A percentile compares a stretch with the other conserved stretches of the same genome.
Evolutionary conservation across 1,284 basidiomycete species (phyloP).

Genomic region (Papiliotrema fonsecae): DNA sequence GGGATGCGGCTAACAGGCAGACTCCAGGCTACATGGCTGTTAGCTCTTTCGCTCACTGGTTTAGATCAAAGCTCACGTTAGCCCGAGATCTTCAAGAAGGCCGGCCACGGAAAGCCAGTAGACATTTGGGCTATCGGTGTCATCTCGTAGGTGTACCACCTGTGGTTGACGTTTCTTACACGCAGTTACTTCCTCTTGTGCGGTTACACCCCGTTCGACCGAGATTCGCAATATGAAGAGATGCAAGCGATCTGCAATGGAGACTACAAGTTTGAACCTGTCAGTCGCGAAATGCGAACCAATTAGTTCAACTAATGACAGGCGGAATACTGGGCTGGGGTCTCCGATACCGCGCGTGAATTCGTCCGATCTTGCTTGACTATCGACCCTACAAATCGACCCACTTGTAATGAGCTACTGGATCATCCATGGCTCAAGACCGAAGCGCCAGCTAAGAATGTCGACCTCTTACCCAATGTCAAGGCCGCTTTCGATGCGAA

Average conservation of each 20-base stretch:
- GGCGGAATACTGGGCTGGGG: constrained; percentile 79
- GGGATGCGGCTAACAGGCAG: constrained; percentile 10
- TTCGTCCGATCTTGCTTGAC: constrained; percentile 81
- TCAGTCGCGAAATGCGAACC: constrained; percentile 5
- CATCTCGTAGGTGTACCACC: constrained; percentile 56
- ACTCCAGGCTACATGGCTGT: constrained; percentile 72
- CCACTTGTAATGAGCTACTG: constrained; percentile 68
- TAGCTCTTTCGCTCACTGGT: constrained; percentile 1
- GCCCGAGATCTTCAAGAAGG: constrained; percentile 96
- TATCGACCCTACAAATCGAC: constrained; percentile 68
- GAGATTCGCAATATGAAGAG: constrained; percentile 78
- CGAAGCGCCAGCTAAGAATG: constrained; percentile 53
- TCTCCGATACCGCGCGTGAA: constrained; percentile 70
- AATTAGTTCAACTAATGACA: constrained; percentile 13
- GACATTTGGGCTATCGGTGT: constrained; percentile 98
- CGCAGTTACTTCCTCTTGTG: constrained; percentile 78
- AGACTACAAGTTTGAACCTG: constrained; percentile 85
- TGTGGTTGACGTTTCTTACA: constrained; percentile 2
- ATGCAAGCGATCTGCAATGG: constrained; percentile 90
- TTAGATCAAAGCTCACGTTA: constrained; percentile 11
- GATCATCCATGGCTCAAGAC: constrained; percentile 69
- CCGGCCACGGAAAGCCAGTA: constrained; percentile 91
- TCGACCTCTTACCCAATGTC: constrained; percentile 79
- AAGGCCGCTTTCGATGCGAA: constrained; percentile 83
- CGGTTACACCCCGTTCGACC: constrained; percentile 91